A percentile compares a stretch with the other conserved stretches of the same genome.
These are phyloP conservation scores for Cerioporus squamosus DNA, from an alignment of 1,284 basidiomycete genomes.

Conservation along the genomic window DNA sequence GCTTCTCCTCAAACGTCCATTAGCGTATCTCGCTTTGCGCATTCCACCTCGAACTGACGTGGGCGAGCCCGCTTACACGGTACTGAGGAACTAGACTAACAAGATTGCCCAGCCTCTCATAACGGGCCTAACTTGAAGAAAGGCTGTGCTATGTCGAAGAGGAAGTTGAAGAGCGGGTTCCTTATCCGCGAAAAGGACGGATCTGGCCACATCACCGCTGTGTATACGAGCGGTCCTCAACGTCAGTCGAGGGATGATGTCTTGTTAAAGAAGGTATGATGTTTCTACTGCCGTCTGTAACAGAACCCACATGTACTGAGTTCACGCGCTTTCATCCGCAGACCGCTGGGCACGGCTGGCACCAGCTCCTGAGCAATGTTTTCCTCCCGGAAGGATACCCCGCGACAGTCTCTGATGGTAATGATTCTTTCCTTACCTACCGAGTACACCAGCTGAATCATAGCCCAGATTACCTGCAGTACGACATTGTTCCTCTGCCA, in stretches of 20 bases:
- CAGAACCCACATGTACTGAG: not conserved
- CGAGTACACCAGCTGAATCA: not conserved
- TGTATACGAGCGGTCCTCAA: conserved; percentile 2
- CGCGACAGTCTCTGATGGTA: conserved; percentile 60
- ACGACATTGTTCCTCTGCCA: not conserved
- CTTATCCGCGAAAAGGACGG: conserved; percentile 22
- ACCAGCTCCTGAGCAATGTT: conserved; percentile 39
- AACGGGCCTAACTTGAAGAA: no score
- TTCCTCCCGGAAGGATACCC: conserved; percentile 69
- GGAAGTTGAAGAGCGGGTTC: no score
- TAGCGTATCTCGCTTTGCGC: no score
- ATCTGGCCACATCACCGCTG: conserved; percentile 20
- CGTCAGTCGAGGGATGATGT: not conserved
- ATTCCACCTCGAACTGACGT: no score
- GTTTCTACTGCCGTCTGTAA: not conserved
- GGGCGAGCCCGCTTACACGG: no score
- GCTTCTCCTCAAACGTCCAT: not conserved
- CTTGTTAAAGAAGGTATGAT: not conserved
- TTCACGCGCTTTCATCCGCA: not conserved
- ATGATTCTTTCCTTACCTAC: conserved; percentile 2
- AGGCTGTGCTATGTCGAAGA: no score
- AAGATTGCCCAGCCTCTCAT: no score
- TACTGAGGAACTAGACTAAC: no score
- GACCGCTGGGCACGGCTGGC: conserved; percentile 11
- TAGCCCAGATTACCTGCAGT: conserved; percentile 29